phyloP scores from a whole-genome alignment of 805 yeast genomes.

The Ogataea wickerhamii region DNA sequence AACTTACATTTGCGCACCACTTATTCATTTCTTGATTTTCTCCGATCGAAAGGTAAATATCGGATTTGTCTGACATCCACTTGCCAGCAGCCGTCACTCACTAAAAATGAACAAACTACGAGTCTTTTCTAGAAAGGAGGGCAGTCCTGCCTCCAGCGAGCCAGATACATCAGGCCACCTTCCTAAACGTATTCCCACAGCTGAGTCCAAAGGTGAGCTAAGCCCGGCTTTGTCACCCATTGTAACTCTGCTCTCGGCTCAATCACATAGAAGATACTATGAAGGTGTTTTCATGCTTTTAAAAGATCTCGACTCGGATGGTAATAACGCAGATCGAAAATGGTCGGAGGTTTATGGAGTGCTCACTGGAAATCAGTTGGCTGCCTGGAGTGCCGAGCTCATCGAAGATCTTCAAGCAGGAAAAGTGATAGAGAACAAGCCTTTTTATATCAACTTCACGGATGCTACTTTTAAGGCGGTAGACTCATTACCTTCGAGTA shows the following conservation, averaged over 20 bases:
- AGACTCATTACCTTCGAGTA: conserved; percentile 56
- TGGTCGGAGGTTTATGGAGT: conserved; percentile 96
- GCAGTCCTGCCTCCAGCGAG: conserved; percentile 12
- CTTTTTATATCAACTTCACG: conserved; percentile 84
- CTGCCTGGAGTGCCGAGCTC: conserved; percentile 83
- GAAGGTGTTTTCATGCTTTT: conserved; percentile 75
- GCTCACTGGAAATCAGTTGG: conserved; percentile 83
- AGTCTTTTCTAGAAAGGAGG: conserved; percentile 20
- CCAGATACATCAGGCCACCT: conserved; percentile 6
- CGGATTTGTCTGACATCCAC: neutral
- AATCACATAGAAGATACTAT: conserved; percentile 66
- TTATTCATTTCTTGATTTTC: too few relatives aligned
- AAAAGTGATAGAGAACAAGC: conserved; percentile 36
- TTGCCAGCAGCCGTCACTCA: neutral
- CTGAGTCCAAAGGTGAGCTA: conserved; percentile 29
- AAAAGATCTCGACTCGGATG: conserved; percentile 77
- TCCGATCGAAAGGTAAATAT: neutral
- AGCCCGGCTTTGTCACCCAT: conserved; percentile 58
- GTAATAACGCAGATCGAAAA: conserved; percentile 74
- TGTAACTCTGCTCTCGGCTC: conserved; percentile 70
- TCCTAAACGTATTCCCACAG: conserved; percentile 22
- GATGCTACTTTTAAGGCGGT: conserved; percentile 84
- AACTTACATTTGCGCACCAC: too few relatives aligned
- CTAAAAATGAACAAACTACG: conserved; percentile 26
- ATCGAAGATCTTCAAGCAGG: conserved; percentile 48